phyloP scores from a whole-genome alignment of 1,284 basidiomycete genomes.

The Rhizoctonia solani region DNA sequence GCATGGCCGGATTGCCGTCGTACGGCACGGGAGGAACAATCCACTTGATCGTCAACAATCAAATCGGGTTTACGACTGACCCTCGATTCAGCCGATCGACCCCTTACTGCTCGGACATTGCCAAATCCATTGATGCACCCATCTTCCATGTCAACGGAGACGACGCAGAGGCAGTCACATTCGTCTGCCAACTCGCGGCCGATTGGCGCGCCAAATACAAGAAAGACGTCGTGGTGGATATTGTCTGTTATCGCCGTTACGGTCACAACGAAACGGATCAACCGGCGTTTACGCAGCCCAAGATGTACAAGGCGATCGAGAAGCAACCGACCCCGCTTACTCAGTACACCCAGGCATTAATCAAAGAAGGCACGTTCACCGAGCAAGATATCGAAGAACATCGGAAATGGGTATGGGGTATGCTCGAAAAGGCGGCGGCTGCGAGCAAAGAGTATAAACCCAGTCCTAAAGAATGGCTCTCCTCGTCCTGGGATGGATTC shows the following conservation, averaged over 20 bases:
- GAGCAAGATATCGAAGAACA: slow-evolving; percentile 98
- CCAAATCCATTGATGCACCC: slow-evolving; percentile 97
- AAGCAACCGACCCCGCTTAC: slow-evolving; percentile 92
- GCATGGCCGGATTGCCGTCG: slow-evolving; percentile 92
- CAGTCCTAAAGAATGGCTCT: slow-evolving; percentile 94
- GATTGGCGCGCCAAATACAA: slow-evolving; percentile 99
- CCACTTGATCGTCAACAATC: slow-evolving; percentile 99
- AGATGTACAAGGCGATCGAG: slow-evolving; percentile 98
- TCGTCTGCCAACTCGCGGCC: slow-evolving; percentile 96
- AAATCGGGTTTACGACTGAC: slow-evolving; percentile 99
- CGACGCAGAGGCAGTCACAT: slow-evolving; percentile 97
- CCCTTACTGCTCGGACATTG: slow-evolving; percentile 98
- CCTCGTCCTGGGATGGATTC: slow-evolving; percentile 98
- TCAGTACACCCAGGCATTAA: slow-evolving; percentile 89
- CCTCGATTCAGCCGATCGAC: slow-evolving; percentile 97
- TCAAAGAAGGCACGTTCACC: slow-evolving; percentile 92
- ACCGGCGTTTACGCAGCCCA: slow-evolving; percentile 97
- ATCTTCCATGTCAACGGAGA: slow-evolving; percentile 99
- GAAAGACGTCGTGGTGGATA: slow-evolving; percentile 98
- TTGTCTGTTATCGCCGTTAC: slow-evolving; percentile 98
- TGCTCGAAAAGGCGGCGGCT: slow-evolving; percentile 91
- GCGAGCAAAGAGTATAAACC: slow-evolving; percentile 95
- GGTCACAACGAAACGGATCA: slow-evolving; percentile 99
- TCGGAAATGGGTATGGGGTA: slow-evolving; percentile 99
- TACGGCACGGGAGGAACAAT: slow-evolving; percentile 99